Base-by-base conservation (phyloP, 1,284 basidiomycete species). In the Filobasidium uniguttulatum region DNA sequence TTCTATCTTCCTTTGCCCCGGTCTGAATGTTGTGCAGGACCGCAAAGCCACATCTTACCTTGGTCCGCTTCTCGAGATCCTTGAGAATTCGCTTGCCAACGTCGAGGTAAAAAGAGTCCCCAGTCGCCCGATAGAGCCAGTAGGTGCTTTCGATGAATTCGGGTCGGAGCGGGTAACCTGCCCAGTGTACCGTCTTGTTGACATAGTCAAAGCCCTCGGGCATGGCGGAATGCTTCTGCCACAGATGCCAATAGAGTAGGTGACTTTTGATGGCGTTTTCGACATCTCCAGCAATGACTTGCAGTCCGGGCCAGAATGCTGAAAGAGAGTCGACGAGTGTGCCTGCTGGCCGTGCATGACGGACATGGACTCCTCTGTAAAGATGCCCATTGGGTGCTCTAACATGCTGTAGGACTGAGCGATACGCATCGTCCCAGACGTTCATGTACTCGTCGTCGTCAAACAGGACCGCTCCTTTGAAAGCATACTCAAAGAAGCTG, bases 131-230 rank as follows among this genome's bases (percentile, higher is more conserved):
- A 62, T 94, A 91, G 9, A 96, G 73, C 68, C 91, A 93, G 78
- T 89, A 91, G 2, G 86, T 96, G 22, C 84, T 88, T 68, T 94
- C 89, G 52, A 91, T 77, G 59, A 91, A 89, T 67, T 94, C 89
- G 73, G 66, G 88, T 52, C 88, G 75, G 49, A 90, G 72, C 8
- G 88, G 88, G 60, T 88, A 93, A 56, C 85, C 83, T 50, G 78
- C 72, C 55, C 84, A 81, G 3, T 84, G 86, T 10, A 83, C 81
- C 54, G 75, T 69, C 59, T 78, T 78, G 56, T 73, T 80, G 57
- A 77, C 77, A 64, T 82, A 83, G 60, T 87, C 83, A 73, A 83
- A 96, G 20, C 88, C 79, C 69, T 96, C 90, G 6, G 90, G 90
- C 44, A 93, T 71, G 23, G 85, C 90, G 15, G 80, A 79, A 68